A percentile compares a stretch with the other conserved stretches of the same genome.
phyloP scores from a whole-genome alignment of 768 basidiomycete species.

The Grammothele lineata region DNA sequence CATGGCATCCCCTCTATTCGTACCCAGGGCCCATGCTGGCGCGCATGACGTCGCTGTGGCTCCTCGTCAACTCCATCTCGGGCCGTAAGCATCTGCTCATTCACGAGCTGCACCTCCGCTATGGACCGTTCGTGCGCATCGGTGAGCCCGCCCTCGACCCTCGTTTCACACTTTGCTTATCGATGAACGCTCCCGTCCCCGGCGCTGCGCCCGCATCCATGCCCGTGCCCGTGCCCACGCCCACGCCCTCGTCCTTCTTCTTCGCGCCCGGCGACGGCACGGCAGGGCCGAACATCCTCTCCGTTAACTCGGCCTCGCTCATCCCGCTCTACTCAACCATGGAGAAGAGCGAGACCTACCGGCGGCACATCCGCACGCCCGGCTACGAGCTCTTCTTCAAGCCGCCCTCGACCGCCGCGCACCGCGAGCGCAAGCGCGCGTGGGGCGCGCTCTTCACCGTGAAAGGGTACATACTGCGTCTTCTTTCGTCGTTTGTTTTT shows the following conservation, averaged over 20 bases:
- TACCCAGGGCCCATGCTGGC: constrained; percentile 46
- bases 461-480: constrained; percentile 12
- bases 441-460: constrained; percentile 29
- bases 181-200: no score
- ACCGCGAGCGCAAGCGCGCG: constrained; percentile 21
- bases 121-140: constrained; percentile 4
- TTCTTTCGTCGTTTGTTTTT: no score
- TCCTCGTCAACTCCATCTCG: constrained; percentile 6
- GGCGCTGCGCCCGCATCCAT: no score
- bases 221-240: no score
- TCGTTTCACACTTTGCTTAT: no score
- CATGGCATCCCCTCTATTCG: constrained; percentile 47
- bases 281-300: constrained; percentile 28
- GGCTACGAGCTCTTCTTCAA: constrained; percentile 28
- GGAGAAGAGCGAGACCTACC: constrained; percentile 30
- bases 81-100: constrained; percentile 11
- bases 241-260: no score
- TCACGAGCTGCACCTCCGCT: background rate
- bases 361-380: constrained; percentile 10
- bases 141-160: background rate
- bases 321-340: constrained; percentile 22
- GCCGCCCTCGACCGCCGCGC: constrained; percentile 12
- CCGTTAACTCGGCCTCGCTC: constrained; percentile 25
- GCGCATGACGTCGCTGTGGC: constrained; percentile 36
- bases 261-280: background rate